Percentiles rank a stretch among this genome's conserved stretches.
phyloP scores from a whole-genome alignment of 805 yeast species.

The Diddensiella santjacobensis region DNA sequence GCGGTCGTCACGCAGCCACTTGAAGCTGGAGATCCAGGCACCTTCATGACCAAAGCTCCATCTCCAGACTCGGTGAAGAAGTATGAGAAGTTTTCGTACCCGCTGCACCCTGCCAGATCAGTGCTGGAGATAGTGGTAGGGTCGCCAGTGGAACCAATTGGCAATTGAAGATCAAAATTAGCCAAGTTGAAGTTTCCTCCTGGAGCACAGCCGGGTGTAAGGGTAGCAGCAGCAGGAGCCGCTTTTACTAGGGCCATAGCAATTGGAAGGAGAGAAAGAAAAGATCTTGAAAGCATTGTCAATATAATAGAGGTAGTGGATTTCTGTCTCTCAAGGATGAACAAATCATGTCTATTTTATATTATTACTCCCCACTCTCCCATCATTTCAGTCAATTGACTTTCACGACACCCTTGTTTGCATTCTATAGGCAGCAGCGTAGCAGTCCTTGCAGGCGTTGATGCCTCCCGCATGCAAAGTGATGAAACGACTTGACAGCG shows the following conservation, averaged over 20 bases:
- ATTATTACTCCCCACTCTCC: too few relatives aligned
- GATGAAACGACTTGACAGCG: background rate
- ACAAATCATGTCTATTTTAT: too few relatives aligned
- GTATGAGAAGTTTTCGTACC: background rate
- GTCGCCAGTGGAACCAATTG: constrained; percentile 2
- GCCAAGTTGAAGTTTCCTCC: constrained; percentile 1
- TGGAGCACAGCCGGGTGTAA: constrained; percentile 3
- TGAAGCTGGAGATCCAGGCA: constrained; percentile 1
- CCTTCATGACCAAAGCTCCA: constrained; percentile 6
- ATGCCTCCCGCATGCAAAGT: too few relatives aligned
- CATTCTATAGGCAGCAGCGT: too few relatives aligned
- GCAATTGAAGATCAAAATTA: constrained; percentile 2
- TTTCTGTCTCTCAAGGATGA: too few relatives aligned
- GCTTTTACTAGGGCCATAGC: background rate
- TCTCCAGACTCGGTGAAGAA: constrained; percentile 4
- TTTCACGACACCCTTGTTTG: too few relatives aligned
- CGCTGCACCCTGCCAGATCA: constrained; percentile 5
- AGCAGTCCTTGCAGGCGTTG: too few relatives aligned
- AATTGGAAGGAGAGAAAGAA: background rate
- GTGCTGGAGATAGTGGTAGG: background rate
- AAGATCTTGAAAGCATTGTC: background rate
- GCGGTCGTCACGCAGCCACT: constrained; percentile 2
- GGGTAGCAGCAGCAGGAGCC: constrained; percentile 1
- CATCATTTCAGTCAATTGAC: too few relatives aligned
- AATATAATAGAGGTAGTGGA: too few relatives aligned